Conservation (phyloP, 805 yeast genomes). For the Saccharomycopsis javanensis region DNA sequence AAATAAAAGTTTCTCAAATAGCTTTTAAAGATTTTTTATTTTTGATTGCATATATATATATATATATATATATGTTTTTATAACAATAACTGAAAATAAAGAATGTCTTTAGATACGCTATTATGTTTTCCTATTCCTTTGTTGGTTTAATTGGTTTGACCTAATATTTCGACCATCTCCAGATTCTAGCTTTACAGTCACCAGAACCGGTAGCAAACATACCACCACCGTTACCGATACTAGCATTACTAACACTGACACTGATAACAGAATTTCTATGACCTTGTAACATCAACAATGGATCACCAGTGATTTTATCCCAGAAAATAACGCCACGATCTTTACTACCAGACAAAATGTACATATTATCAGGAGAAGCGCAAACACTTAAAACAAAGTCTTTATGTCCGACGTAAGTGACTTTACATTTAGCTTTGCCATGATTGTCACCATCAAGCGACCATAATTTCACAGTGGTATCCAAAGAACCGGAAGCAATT, state of each 20-base stretch:
- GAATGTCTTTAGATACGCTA: neutral
- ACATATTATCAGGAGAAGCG: constrained; percentile 86
- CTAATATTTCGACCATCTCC: constrained; percentile 44
- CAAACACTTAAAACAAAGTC: constrained; percentile 94
- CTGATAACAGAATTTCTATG: constrained; percentile 93
- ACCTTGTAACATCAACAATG: constrained; percentile 91
- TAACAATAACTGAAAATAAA: neutral
- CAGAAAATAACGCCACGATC: constrained; percentile 96
- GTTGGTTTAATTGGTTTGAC: no score
- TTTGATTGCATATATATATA: neutral
- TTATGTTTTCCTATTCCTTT: no score
- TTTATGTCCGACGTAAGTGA: constrained; percentile 90
- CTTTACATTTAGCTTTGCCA: constrained; percentile 59
- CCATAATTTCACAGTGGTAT: constrained; percentile 94
- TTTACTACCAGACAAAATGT: constrained; percentile 88
- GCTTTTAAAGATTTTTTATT: neutral
- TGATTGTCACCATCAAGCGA: constrained; percentile 52
- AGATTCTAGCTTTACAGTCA: constrained; percentile 93
- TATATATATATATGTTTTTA: no score
- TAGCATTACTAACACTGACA: constrained; percentile 81
- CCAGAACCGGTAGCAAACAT: constrained; percentile 97
- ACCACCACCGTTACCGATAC: constrained; percentile 56
- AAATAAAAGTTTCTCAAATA: neutral
- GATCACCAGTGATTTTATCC: constrained; percentile 89
- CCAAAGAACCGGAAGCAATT: constrained; percentile 90